Conservation (phyloP, 371 early-diverging fungal genomes). For the Lichtheimia ornata region DNA sequence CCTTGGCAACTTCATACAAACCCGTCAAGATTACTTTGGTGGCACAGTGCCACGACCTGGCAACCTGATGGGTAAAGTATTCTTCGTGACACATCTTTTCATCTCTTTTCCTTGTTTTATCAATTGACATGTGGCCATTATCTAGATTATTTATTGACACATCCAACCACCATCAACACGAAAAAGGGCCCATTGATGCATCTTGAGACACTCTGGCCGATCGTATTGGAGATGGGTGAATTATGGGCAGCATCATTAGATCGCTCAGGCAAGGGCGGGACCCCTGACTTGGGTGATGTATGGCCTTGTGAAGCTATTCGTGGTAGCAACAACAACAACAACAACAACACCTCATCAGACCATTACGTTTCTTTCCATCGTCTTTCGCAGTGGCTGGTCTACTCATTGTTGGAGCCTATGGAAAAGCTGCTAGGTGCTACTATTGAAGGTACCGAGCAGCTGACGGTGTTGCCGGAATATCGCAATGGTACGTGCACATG, state of each 20-base stretch:
- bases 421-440: constrained; percentile 61
- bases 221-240: constrained; percentile 62
- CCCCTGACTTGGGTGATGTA: constrained; percentile 78
- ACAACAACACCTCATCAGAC: constrained; percentile 21
- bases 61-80: constrained; percentile 71
- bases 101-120: background rate
- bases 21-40: constrained; percentile 53
- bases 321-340: background rate
- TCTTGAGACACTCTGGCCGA: constrained; percentile 79
- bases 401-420: constrained; percentile 88
- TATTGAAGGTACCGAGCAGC: constrained; percentile 65
- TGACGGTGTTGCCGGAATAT: constrained; percentile 93
- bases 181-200: constrained; percentile 56
- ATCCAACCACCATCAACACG: constrained; percentile 47
- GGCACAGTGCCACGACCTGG: constrained; percentile 73
- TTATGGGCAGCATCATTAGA: constrained; percentile 34
- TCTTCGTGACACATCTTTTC: background rate
- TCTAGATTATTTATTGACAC: constrained; percentile 44
- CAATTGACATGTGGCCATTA: background rate
- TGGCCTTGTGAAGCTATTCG: constrained; percentile 72
- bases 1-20: constrained; percentile 56
- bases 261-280: constrained; percentile 62
- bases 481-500: constrained; percentile 67
- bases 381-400: constrained; percentile 92
- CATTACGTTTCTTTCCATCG: constrained; percentile 85